These are phyloP conservation scores for Aureobasidium mangrovei DNA, from an alignment of 2,329 filamentous ascomycete genomes.

Conservation along the genomic window DNA sequence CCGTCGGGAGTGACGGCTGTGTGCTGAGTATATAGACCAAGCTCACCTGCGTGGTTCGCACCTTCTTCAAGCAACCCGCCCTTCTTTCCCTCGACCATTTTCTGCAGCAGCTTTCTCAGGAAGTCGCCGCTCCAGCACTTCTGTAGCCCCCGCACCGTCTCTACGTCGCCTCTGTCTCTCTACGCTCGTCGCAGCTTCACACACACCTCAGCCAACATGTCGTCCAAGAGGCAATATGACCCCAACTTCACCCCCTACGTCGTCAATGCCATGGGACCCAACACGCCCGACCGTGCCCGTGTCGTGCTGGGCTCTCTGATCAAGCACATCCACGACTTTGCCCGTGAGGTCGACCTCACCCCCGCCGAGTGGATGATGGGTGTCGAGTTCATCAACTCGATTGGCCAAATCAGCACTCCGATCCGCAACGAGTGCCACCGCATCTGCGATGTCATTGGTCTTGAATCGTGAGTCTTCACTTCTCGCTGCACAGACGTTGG, in stretches of 20 bases:
- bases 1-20: background rate
- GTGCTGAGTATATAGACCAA: constrained; percentile 9
- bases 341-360: constrained; percentile 67
- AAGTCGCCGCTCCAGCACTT: constrained; percentile 5
- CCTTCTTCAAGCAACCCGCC: background rate
- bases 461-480: constrained; percentile 53
- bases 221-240: constrained; percentile 36
- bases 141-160: background rate
- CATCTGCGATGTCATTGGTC: constrained; percentile 62
- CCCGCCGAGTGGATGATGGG: constrained; percentile 69
- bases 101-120: background rate
- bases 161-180: background rate
- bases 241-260: constrained; percentile 68
- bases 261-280: constrained; percentile 63
- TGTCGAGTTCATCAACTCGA: constrained; percentile 65
- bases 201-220: constrained; percentile 8
- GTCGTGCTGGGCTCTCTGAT: constrained; percentile 57
- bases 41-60: background rate
- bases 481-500: background rate
- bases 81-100: background rate
- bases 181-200: background rate
- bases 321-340: constrained; percentile 68
- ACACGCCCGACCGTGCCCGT: constrained; percentile 55
- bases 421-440: constrained; percentile 67
- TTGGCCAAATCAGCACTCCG: constrained; percentile 59